Base-by-base conservation (phyloP, 768 basidiomycete genomes). In the Amanita jacksonii region DNA sequence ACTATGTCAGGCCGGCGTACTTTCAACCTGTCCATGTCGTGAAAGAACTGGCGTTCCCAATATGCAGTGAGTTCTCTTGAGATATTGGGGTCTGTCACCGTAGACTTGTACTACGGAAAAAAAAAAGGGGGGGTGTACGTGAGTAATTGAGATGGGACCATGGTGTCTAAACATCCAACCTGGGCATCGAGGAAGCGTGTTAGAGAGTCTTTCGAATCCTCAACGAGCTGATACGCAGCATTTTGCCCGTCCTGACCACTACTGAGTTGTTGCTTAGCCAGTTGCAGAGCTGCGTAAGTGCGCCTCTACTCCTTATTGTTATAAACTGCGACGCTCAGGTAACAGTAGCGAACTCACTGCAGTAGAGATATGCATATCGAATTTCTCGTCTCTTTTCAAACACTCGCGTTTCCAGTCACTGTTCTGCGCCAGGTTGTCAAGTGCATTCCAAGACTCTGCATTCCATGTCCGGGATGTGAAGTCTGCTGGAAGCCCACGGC, bases 41-140 rank as follows among this genome's bases (percentile, higher is more conserved):
- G 67, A 68, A 94, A 91, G 67, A 92, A 99, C 43, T 79, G 74
- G 24, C 65, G 67, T 62, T 98, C 96, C 92, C 92, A 97, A 58
- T 81, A 79, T 6, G 85, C 74, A 1, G 94, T 81, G 8, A 93
- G 71, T 12, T 77, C 70, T 34, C 86, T 80, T 49, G 85, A 92
- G 40, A 98, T 79, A 4, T 79, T 76, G 6, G 85, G 93, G 61
- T 97, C 89, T 2, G 82, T 84, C 19, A 97, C 82, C 1, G 83
- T 83, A 20, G 79, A 65, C 52, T 81, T 85, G 52, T 79, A 72
- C 90, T 96, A 51, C 19, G 22, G 27, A 45, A 28, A 43, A 28
- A 10, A 25, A 22, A 19, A 52, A 34, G 49, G 40, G 38, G 41
- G 15, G 39, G 41, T 16, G 9, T 8, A 25, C 16, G 18, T 40